Evolutionary conservation across 1,284 basidiomycete genomes (phyloP), one percentile per base, ranked within the genome.

Genomic region (Puccinia hordei): DNA sequence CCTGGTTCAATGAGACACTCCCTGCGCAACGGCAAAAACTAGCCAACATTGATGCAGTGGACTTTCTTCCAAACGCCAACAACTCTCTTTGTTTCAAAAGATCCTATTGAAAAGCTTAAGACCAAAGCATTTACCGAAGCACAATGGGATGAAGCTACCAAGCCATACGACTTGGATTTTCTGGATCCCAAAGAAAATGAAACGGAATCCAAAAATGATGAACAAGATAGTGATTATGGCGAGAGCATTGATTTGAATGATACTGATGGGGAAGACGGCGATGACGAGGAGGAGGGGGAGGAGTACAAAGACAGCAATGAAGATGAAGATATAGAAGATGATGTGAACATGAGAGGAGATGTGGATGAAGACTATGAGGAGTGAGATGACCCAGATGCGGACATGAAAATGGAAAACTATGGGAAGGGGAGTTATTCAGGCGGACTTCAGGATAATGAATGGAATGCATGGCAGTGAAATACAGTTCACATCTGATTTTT

Each of bases 201-300:
- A 8, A 5, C 15, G 5, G 68, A 71, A 10, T 22, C 35, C 66
- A n/a, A 46, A 4, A 27, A 57, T 65, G 61, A 35, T 9, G 61
- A 38, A 4, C 8, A 30, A 9, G 24, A 27, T 12, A 22, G 3
- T 19, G 61, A 65, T 24, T 27, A 27, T 35, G 30, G 24, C 35
- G 30, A 65, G 17, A 65, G 61, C 33, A 65, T 65, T 65, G 61
- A 65, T 30, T 33, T 44, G n/a, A n/a, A n/a, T n/a, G n/a, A n/a
- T n/a, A n/a, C n/a, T n/a, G n/a, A n/a, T n/a, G n/a, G n/a, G n/a
- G n/a, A n/a, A n/a, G n/a, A n/a, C n/a, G n/a, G n/a, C n/a, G n/a
- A n/a, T n/a, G n/a, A n/a, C n/a, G n/a, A n/a, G n/a, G n/a, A n/a
- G n/a, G n/a, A n/a, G n/a, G n/a, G n/a, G n/a, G n/a, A n/a, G n/a